Conservation (phyloP, 169 alveolate species). For the Eimeria acervulina region DNA sequence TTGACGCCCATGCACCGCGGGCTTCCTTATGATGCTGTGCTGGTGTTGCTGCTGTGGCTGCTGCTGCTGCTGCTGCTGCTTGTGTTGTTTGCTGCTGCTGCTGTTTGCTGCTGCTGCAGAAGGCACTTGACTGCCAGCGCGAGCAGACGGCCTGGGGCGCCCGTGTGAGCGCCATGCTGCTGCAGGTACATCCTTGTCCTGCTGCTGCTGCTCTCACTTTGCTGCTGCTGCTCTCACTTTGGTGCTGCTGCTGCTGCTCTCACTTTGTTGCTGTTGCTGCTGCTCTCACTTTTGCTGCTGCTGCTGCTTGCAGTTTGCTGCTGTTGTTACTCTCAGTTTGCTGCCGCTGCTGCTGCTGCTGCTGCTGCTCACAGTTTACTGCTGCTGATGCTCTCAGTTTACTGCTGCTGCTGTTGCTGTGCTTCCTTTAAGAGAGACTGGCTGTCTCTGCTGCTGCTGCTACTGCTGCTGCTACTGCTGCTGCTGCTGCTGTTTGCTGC, state of each 20-base stretch:
- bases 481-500: background rate
- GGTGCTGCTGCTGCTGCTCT: background rate
- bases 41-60: background rate
- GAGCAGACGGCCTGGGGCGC: conserved; percentile 41
- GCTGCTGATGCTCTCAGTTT: background rate
- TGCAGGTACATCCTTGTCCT: background rate
- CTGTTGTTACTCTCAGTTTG: background rate
- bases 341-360: conserved; percentile 2
- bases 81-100: no score
- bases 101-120: background rate
- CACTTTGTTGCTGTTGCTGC: no score
- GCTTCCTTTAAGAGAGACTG: background rate
- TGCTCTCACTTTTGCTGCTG: no score
- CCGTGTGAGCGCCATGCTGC: conserved; percentile 35
- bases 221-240: background rate
- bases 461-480: background rate
- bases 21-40: background rate
- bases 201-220: no score
- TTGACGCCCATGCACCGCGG: background rate
- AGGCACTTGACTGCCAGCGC: conserved; percentile 35
- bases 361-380: background rate
- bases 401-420: background rate
- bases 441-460: background rate
- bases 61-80: background rate
- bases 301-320: background rate